Percentiles rank a stretch among this genome's conserved stretches.
These are phyloP conservation scores for Peniophora sp. DNA, from an alignment of 1,284 basidiomycete species.

Conservation along the genomic window DNA sequence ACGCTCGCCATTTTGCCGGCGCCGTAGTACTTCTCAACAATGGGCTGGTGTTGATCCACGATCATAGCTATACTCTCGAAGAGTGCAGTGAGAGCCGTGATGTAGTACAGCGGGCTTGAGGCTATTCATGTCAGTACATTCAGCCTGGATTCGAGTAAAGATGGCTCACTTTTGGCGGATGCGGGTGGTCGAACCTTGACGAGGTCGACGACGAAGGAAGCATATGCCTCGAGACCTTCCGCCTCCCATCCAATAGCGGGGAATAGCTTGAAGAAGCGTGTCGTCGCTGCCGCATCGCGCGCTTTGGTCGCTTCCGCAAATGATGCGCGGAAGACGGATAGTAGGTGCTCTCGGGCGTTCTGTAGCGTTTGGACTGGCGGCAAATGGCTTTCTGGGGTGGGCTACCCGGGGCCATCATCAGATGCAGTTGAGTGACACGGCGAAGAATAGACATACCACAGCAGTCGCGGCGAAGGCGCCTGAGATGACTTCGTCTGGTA, in stretches of 20 bases:
- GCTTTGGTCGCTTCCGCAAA: constrained; percentile 76
- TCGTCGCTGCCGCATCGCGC: constrained; percentile 82
- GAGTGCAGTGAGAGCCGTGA: constrained; percentile 79
- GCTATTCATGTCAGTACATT: constrained; percentile 34
- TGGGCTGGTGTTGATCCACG: constrained; percentile 93
- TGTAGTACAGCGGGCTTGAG: constrained; percentile 84
- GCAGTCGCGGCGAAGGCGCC: constrained; percentile 83
- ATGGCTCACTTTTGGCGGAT: constrained; percentile 67
- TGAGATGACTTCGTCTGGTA: constrained; percentile 71
- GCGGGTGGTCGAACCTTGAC: constrained; percentile 73
- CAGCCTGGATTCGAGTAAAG: constrained; percentile 1
- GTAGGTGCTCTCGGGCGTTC: constrained; percentile 65
- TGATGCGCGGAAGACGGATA: constrained; percentile 70
- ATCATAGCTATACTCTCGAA: constrained; percentile 96
- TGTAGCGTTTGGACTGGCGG: constrained; percentile 82
- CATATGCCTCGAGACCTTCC: constrained; percentile 94
- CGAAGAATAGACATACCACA: constrained; percentile 53
- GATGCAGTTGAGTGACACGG: neutral
- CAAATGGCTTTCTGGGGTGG: constrained; percentile 80
- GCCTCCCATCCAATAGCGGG: constrained; percentile 86
- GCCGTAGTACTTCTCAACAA: constrained; percentile 98
- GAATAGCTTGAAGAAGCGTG: constrained; percentile 94
- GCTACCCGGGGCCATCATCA: constrained; percentile 41
- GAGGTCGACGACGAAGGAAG: constrained; percentile 86
- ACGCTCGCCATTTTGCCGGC: constrained; percentile 79